Evolutionary conservation across 2,329 filamentous ascomycete genomes (phyloP), one percentile per base, ranked within the genome.

Genomic region (Phialocephala subalpina): DNA sequence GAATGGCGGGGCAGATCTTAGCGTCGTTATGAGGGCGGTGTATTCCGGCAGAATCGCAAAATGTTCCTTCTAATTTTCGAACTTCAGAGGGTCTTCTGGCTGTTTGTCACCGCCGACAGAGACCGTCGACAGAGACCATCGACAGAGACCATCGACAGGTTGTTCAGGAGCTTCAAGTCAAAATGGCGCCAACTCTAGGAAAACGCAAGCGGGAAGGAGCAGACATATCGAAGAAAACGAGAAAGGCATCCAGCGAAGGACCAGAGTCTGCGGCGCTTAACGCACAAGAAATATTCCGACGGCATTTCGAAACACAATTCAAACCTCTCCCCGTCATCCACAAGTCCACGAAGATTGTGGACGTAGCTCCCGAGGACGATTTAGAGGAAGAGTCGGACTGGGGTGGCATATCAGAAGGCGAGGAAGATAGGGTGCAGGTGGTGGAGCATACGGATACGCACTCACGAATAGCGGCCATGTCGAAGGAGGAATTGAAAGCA

Each of bases 301-400:
- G 87, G 72, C 91, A 95, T 76, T 98, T 98, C 76, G 96, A 97
- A 80, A 87, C 92, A 33, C 90, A 92, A 76, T 98, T 97, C 81
- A 87, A 89, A 76, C 93, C 95, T 9, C 78, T 97, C 45, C 83
- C 83, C 47, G 77, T 78, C 2, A 74, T 69, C 4, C 56, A 63
- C 38, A 73, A 69, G 35, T 14, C 49, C 16, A 63, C 66, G 40
- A 69, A 63, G 40, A 47, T 67, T 6, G 61, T 66, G 12, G 67
- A 69, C 36, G 61, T 67, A 47, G 65, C 38, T 12, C 8, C 61
- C 25, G 73, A 76, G 3, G 76, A 76, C 20, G 73, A 78, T 47
- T 74, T 75, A 12, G 75, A 78, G 2, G 74, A 78, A 18, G 73
- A 77, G 11, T 83, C 83, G 5, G 87, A 87, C 64, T 93, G 90